Percentiles rank a stretch among this genome's conserved stretches.
These are phyloP conservation scores for Nitzschia sp. DNA, from an alignment of 108 stramenopile species.

Conservation along the genomic window DNA sequence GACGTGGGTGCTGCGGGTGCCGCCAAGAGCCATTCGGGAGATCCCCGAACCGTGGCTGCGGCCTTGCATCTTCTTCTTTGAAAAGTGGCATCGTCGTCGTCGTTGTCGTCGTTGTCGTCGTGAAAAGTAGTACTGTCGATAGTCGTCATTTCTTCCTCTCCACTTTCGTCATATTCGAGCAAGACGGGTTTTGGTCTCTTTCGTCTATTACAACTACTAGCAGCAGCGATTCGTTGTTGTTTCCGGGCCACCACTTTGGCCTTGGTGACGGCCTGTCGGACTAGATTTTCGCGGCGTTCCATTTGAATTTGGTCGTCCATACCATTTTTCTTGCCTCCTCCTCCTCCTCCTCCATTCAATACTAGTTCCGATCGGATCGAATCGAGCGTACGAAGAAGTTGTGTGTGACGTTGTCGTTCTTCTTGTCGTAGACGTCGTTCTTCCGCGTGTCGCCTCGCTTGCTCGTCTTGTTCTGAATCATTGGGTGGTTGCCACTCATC, in stretches of 20 bases:
- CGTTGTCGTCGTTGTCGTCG: background rate
- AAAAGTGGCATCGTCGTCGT: background rate
- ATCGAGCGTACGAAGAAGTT: conserved; percentile 6
- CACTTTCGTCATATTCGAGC: no score
- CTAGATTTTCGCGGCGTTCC: conserved; percentile 32
- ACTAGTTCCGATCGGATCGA: background rate
- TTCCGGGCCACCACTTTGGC: conserved; percentile 29
- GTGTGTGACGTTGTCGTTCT: conserved; percentile 5
- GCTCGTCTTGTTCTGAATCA: conserved; percentile 3
- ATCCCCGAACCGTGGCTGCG: background rate
- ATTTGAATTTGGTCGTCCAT: background rate
- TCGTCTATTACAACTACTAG: no score
- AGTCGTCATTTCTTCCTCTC: no score
- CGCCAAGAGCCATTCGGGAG: conserved; percentile 12
- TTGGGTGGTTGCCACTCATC: conserved; percentile 65
- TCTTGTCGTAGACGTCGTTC: conserved; percentile 6
- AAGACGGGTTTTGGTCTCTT: no score
- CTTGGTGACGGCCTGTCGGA: conserved; percentile 27
- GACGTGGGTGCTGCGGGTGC: no score
- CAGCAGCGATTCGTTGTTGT: conserved; percentile 27
- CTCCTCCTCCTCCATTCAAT: no score
- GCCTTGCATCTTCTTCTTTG: no score
- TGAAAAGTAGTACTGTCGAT: background rate
- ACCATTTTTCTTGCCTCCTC: background rate
- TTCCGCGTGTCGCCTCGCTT: background rate